Evolutionary conservation across 1,139 yeast genomes (phyloP), one percentile per base, ranked within the genome.

Genomic region (Pichia sp.): DNA sequence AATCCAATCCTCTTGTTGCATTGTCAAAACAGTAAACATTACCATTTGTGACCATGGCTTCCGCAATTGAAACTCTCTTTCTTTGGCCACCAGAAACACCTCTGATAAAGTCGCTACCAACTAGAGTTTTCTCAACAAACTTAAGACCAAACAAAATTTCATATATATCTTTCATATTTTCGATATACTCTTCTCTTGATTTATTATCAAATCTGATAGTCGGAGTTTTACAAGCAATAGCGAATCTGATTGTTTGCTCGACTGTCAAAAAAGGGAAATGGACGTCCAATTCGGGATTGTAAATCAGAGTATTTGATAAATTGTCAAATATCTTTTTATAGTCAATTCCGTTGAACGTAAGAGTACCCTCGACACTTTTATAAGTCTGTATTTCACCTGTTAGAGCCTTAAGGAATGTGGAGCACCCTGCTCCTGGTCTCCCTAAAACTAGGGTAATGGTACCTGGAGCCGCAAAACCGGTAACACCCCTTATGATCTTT

Each of bases 11-110:
- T 70, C 90, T 78, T 6, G 90, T 85, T 29, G 89, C 81, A 68
- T 84, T 84, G 70, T 84, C 90, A 85, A 86, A 84, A 68, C 87
- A 82, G 65, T 79, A 86, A 48, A 84, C 68, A 47, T 80, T 75
- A 16, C 86, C 81, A 30, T 83, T 81, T 29, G 83, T 74, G 15
- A 81, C 74, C 49, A 82, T 73, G 1, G 80, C 83, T 65, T 84
- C 89, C 15, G 88, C 88, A 62, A 86, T 84, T 3, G 90, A 84
- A 30, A 86, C 92, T 70, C 93, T 82, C 69, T 86, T 86, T 61
- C 92, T 77, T 72, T 86, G 90, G 72, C 93, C 93, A 64, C 93
- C 93, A 45, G 90, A 84, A 41, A 86, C 87, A 70, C 93, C 93
- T 63, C 90, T 78, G 45, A 86, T 79, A 55, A 77, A 80, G 63